Evolutionary conservation across 2,329 filamentous ascomycete species (phyloP), one percentile per base, ranked within the genome.

Genomic region (Aspergillus ibericus): DNA sequence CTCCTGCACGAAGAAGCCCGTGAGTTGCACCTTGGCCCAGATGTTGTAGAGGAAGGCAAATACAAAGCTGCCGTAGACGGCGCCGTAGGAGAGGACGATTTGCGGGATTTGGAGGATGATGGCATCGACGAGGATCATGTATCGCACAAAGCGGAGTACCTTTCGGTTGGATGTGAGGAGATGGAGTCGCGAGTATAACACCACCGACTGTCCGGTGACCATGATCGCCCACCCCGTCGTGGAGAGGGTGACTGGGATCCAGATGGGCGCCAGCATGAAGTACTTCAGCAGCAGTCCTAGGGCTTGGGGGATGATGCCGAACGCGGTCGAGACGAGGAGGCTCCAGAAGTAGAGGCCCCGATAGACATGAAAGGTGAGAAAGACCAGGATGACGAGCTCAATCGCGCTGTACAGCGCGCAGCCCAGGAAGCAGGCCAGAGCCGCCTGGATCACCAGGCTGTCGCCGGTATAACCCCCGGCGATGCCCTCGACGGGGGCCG

Each of bases 101-200:
- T 81, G 82, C 0, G 81, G 77, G 0, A 81, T 72, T 60, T 86
- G 80, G 18, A 85, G 72, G 18, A 85, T 59, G 40, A 85, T 50
- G 5, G 75, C 79, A 63, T 86, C 78, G 64, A 80, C 64, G 49
- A 85, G 77, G 58, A 88, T 87, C 78, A 88, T 83, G 57, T 68
- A 77, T 0, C 86, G 75, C 0, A 84, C 79, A 42, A 76, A 74
- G 16, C 77, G 78, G 2, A 87, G 72, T 1, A 82, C 66, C 0
- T 65, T 67, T 1, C 71, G 71, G 22, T 80, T 82, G 35, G 78
- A 79, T 0, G 83, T 72, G 22, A 88, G 77, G 2, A 88, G 75
- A 65, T 87, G 84, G 1, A 88, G 78, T 5, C 85, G 80, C 0
- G 84, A 87, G 75, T 84, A 88, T 0, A 88, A 75, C 0, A 88